A percentile compares a stretch with the other conserved stretches of the same genome.
Conservation (phyloP, 2,329 filamentous ascomycete species). For the Diaporthe destruens region DNA sequence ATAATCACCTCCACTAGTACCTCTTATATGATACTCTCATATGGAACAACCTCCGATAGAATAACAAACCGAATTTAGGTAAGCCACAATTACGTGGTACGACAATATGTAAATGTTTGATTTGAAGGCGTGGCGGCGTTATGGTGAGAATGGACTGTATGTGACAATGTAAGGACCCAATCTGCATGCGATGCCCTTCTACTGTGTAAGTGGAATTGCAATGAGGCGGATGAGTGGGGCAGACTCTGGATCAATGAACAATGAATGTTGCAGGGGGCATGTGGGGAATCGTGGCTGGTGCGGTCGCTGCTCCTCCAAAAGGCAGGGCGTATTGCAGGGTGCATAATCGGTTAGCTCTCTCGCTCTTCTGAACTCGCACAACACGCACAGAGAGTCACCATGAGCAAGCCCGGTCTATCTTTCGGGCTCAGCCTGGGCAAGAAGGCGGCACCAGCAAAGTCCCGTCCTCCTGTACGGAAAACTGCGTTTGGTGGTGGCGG, state of each 20-base stretch:
- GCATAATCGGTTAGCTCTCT: background rate
- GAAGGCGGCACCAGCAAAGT: slow-evolving; percentile 65
- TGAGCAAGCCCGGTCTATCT: slow-evolving; percentile 63
- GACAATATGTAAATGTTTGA: too few species aligned
- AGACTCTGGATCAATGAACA: too few species aligned
- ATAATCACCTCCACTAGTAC: too few species aligned
- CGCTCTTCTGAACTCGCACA: slow-evolving; percentile 8
- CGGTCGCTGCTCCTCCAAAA: slow-evolving; percentile 17
- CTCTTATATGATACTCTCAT: too few species aligned
- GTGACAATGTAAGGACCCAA: too few species aligned
- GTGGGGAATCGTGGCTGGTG: slow-evolving; percentile 40
- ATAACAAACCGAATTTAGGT: too few species aligned
- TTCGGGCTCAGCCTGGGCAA: slow-evolving; percentile 72
- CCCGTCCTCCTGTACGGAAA: slow-evolving; percentile 63
- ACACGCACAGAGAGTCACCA: slow-evolving; percentile 43
- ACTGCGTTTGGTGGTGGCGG: slow-evolving; percentile 71
- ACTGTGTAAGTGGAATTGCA: background rate
- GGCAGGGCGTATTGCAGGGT: background rate
- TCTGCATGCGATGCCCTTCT: too few species aligned
- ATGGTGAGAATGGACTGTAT: too few species aligned
- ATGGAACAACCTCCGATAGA: too few species aligned
- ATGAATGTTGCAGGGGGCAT: background rate
- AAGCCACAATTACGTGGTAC: too few species aligned
- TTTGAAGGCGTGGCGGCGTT: too few species aligned
- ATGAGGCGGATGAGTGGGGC: background rate